Base-by-base conservation (phyloP, 179 eudicot genomes). In the Spinacia oleracea region DNA sequence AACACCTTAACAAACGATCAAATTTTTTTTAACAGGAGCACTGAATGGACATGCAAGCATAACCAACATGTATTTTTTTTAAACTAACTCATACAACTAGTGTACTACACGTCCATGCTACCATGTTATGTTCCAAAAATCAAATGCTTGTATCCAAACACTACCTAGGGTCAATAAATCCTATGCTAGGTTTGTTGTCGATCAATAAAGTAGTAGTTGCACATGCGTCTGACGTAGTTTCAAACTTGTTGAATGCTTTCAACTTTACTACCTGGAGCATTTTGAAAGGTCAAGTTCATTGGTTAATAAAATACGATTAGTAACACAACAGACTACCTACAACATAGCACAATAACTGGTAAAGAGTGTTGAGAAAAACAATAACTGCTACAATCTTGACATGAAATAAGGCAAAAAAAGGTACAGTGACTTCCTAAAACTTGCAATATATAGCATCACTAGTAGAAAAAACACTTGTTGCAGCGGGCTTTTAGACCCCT, bases 231-330 rank as follows among this genome's bases (percentile, higher is more conserved):
- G 97, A 79, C 4, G 92, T 95, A 77, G 93, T 95, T 77, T 96
- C 99, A 84, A 93, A 96, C 88, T 96, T 96, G 74, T 91, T 89
- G 62, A 95, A 95, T 58, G 98, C 97, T 83, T 91, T 93, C 72
- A 95, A 91, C 88, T 91, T 92, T 62, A 94, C 93, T 60, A 93
- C 80, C 91, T 89, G 79, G 40, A 77, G 27, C 38, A 86, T 75
- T 38, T 64, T 65, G 0, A 43, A 64, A 45, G 20, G 69, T 23
- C 27, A 78, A 31, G 56, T 32, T 23, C 59, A 73, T 23, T 8
- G 27, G 35, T 38, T 2, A 40, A 32, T 34, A 7, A 75, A 60
- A 15, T 29, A 32, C 20, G 4, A 63, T 9, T 7, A n/a, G 8
- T 2, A 69, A 25, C 15, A 18, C n/a, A n/a, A n/a, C n/a, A n/a